phyloP scores from a whole-genome alignment of 192 early-diverging fungal genomes.

The Physocladia obscura region DNA sequence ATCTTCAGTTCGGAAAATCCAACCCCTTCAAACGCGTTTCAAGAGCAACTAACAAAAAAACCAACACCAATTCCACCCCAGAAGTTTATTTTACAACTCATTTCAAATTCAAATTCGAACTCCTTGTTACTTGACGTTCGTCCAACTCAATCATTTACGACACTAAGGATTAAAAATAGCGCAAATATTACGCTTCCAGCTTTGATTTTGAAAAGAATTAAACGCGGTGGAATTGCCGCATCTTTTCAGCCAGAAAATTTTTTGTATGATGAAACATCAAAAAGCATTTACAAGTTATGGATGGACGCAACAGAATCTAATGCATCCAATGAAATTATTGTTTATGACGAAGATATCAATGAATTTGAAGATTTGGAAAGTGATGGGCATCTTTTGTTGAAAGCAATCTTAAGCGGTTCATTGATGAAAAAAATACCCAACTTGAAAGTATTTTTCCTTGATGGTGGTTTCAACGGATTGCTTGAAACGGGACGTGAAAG shows the following conservation, averaged over 20 bases:
- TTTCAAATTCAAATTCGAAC: neutral
- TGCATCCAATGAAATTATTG: constrained; percentile 19
- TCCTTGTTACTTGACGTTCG: constrained; percentile 36
- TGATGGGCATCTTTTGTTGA: constrained; percentile 10
- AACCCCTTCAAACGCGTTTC: too few species aligned
- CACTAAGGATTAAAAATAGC: constrained; percentile 23
- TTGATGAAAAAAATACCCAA: neutral
- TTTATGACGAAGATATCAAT: constrained; percentile 18
- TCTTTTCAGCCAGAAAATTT: constrained; percentile 40
- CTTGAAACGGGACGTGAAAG: neutral
- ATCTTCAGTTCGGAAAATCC: too few species aligned
- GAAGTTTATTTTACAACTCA: neutral
- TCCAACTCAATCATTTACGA: constrained; percentile 21
- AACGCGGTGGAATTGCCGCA: constrained; percentile 23
- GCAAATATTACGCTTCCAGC: constrained; percentile 39
- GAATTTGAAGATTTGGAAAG: neutral
- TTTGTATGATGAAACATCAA: constrained; percentile 27
- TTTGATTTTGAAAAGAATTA: constrained; percentile 46
- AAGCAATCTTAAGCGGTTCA: constrained; percentile 5
- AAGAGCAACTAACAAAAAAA: too few species aligned
- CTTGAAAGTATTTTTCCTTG: constrained; percentile 9
- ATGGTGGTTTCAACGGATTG: constrained; percentile 22
- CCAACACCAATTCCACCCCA: neutral
- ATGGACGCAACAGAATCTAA: neutral
- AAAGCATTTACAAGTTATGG: constrained; percentile 34